These are phyloP conservation scores for Domatiomyces globalis DNA, from an alignment of 2,329 filamentous ascomycete species.

Conservation along the genomic window DNA sequence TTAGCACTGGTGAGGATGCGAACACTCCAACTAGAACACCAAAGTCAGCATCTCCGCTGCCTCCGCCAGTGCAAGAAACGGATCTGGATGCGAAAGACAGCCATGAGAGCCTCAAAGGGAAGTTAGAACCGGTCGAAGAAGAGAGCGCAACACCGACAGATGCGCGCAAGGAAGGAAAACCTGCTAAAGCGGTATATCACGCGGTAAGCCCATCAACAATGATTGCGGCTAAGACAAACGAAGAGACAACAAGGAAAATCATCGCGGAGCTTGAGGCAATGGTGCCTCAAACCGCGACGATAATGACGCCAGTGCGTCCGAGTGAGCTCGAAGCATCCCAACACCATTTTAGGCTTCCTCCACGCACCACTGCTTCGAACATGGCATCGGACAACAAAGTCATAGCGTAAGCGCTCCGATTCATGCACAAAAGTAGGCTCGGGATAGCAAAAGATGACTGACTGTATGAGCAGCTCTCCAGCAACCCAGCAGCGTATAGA, in stretches of 20 bases:
- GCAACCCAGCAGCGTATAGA: not conserved
- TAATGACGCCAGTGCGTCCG: not conserved
- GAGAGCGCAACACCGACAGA: not conserved
- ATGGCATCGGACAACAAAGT: constrained; percentile 1
- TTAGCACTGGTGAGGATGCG: not conserved
- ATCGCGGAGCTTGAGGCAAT: constrained; percentile 15
- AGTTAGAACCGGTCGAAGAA: not conserved
- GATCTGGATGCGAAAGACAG: not conserved
- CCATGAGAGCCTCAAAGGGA: not conserved
- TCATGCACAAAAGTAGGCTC: not conserved
- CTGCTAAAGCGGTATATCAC: not conserved
- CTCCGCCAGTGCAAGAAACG: not conserved
- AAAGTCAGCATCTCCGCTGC: not conserved
- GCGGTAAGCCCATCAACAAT: not conserved
- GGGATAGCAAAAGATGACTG: not conserved
- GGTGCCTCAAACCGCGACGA: not conserved
- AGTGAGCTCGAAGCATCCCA: not conserved
- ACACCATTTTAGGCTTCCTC: constrained; percentile 12
- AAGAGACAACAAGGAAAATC: constrained; percentile 2
- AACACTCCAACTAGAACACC: not conserved
- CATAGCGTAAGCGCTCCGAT: constrained; percentile 1
- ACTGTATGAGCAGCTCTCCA: not conserved
- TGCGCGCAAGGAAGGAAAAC: not conserved
- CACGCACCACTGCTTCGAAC: constrained; percentile 5
- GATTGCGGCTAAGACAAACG: not conserved